Conservation (phyloP, 345 rosid genomes). For the Barbarea vulgaris region DNA sequence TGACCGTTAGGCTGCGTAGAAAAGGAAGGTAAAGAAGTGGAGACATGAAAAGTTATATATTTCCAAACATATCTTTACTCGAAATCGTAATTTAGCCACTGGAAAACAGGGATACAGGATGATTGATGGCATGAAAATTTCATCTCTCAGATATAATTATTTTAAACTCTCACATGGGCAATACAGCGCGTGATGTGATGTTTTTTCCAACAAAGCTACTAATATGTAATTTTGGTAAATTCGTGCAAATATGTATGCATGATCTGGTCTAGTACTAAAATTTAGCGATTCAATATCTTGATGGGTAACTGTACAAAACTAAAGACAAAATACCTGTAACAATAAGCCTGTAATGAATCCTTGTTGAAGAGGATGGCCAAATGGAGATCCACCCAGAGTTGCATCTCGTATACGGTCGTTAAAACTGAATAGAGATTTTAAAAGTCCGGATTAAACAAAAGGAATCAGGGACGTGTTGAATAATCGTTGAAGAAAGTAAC, state of each 20-base stretch:
- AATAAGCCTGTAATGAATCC: slow-evolving; percentile 87
- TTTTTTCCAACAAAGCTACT: neutral
- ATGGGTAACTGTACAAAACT: slow-evolving; percentile 9
- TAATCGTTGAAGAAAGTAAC: slow-evolving; percentile 17
- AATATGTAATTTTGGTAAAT: neutral
- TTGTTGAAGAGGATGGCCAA: slow-evolving; percentile 97
- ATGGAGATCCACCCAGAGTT: slow-evolving; percentile 96
- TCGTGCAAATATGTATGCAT: slow-evolving; percentile 1
- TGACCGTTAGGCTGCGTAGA: slow-evolving; percentile 76
- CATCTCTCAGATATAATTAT: neutral
- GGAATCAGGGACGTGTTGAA: slow-evolving; percentile 2
- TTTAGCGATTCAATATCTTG: neutral
- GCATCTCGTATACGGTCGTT: slow-evolving; percentile 98
- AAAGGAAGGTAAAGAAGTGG: slow-evolving; percentile 14
- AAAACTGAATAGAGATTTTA: slow-evolving; percentile 59
- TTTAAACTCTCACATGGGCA: neutral
- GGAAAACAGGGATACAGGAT: slow-evolving; percentile 9
- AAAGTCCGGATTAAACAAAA: slow-evolving; percentile 23
- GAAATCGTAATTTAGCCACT: neutral
- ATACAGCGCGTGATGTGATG: neutral
- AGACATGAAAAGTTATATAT: slow-evolving; percentile 14
- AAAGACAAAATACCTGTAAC: slow-evolving; percentile 60
- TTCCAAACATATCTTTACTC: neutral
- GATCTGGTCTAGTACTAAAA: neutral
- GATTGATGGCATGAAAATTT: neutral